Conservation (phyloP, 495 filamentous ascomycete genomes). For the Hyaloscypha bicolor region DNA sequence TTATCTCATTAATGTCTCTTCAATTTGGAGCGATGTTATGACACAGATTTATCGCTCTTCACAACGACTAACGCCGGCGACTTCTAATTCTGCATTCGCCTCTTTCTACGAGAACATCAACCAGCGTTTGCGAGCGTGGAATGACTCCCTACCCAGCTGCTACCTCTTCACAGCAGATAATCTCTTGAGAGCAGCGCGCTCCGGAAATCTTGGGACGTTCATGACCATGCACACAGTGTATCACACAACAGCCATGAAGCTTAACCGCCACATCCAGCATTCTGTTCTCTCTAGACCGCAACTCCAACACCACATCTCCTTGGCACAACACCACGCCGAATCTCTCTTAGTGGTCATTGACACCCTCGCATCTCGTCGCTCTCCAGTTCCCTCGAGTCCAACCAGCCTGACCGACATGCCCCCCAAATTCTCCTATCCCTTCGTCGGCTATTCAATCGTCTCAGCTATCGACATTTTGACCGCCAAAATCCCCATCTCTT, state of each 20-base stretch:
- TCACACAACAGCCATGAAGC: slow-evolving; percentile 59
- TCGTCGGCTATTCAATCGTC: slow-evolving; percentile 46
- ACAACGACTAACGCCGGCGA: slow-evolving; percentile 45
- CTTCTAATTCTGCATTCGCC: slow-evolving; percentile 27
- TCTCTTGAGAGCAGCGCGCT: slow-evolving; percentile 47
- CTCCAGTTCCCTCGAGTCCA: slow-evolving; percentile 27
- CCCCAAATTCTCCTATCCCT: slow-evolving; percentile 43
- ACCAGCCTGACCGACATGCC: slow-evolving; percentile 28
- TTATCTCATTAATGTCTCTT: slow-evolving; percentile 59
- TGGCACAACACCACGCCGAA: slow-evolving; percentile 46
- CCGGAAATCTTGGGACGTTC: slow-evolving; percentile 53
- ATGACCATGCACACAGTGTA: slow-evolving; percentile 64
- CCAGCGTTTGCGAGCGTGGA: slow-evolving; percentile 54
- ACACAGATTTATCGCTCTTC: slow-evolving; percentile 56
- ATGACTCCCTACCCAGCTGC: slow-evolving; percentile 46
- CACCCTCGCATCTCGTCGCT: slow-evolving; percentile 8
- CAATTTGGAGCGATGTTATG: slow-evolving; percentile 67
- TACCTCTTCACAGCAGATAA: slow-evolving; percentile 51
- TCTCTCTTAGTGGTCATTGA: slow-evolving; percentile 42
- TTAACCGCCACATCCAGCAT: slow-evolving; percentile 61
- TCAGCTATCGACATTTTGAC: slow-evolving; percentile 52
- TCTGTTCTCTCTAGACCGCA: slow-evolving; percentile 37
- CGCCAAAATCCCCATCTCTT: slow-evolving; percentile 37
- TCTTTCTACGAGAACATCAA: slow-evolving; percentile 52
- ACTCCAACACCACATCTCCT: slow-evolving; percentile 41